Evolutionary conservation across 129 eudicot species (phyloP).

Genomic region (Deinandra increscens): DNA sequence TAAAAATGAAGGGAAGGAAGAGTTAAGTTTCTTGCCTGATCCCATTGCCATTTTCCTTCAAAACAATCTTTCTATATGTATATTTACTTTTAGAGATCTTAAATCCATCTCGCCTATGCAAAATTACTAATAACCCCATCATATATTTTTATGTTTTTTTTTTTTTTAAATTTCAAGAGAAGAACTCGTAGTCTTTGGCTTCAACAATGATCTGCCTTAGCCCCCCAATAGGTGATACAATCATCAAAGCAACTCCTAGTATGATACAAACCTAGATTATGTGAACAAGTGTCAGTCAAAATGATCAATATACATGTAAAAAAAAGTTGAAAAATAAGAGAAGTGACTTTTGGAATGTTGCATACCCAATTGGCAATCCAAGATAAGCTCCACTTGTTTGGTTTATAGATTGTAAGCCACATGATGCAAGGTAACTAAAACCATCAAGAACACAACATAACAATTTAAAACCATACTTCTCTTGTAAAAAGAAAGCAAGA

Average conservation of each 20-base stretch:
- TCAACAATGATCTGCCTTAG: conserved; percentile 62
- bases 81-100: not conserved
- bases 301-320: not conserved
- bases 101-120: not conserved
- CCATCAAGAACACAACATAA: not conserved
- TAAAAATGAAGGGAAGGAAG: conserved; percentile 9
- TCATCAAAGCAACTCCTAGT: conserved; percentile 54
- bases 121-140: conserved; percentile 5
- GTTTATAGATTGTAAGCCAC: conserved; percentile 74
- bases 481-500: too few species aligned
- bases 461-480: not conserved
- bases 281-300: not conserved
- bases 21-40: conserved; percentile 17
- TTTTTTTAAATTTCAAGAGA: conserved; percentile 24
- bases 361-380: conserved; percentile 50
- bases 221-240: conserved; percentile 75
- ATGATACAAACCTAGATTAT: conserved; percentile 58
- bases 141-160: not conserved
- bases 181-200: conserved; percentile 64
- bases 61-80: conserved; percentile 16
- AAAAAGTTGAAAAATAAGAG: conserved; percentile 8
- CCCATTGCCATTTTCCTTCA: conserved; percentile 13
- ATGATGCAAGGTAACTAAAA: conserved; percentile 75
- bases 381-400: conserved; percentile 35
- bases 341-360: not conserved